These are phyloP conservation scores for Senna siamea DNA, from an alignment of 306 rosid genomes.

Conservation along the genomic window DNA sequence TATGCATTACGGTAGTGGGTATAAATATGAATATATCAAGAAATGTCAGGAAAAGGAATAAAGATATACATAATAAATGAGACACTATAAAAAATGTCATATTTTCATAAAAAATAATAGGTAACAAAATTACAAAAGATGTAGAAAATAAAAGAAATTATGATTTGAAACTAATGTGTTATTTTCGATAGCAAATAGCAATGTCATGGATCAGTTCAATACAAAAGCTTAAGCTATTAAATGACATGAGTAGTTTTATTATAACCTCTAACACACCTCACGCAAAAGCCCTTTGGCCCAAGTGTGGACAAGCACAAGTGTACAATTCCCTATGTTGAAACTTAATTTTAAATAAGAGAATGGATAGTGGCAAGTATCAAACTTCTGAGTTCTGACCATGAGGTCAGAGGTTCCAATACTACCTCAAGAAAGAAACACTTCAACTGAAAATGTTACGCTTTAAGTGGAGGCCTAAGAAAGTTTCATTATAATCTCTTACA, in stretches of 20 bases:
- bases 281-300: no score
- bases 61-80: background rate
- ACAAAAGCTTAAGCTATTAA: background rate
- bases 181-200: slow-evolving; percentile 1
- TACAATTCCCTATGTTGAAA: background rate
- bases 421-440: background rate
- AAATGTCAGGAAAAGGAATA: background rate
- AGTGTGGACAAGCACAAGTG: background rate
- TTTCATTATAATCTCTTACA: background rate
- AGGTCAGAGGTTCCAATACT: background rate
- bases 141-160: background rate
- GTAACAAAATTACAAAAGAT: background rate
- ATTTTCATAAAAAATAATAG: background rate
- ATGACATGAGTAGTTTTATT: background rate
- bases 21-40: background rate
- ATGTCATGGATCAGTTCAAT: background rate
- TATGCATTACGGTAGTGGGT: background rate
- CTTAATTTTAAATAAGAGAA: background rate
- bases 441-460: background rate
- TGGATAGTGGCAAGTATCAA: background rate
- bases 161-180: background rate
- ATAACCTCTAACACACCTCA: background rate
- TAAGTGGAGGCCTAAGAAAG: background rate
- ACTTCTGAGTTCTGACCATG: background rate
- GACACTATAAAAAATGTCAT: background rate